Conservation (phyloP, 2,329 filamentous ascomycete genomes). For the Diaporthe citriasiana region DNA sequence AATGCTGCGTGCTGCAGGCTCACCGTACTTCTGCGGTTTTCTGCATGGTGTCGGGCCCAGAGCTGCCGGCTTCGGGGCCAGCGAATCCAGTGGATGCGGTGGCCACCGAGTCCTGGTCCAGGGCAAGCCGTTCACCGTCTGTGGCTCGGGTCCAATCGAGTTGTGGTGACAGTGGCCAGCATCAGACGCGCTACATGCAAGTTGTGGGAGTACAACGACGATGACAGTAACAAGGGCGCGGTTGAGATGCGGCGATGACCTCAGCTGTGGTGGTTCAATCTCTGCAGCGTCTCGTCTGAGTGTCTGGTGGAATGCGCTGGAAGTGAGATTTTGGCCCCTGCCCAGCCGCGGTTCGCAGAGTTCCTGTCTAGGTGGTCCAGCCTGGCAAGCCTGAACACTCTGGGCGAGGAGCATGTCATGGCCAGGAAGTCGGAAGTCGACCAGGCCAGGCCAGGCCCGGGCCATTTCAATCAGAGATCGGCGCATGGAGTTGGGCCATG, state of each 20-base stretch:
- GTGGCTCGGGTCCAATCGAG: not conserved
- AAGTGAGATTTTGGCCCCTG: conserved; percentile 18
- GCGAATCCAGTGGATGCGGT: conserved; percentile 15
- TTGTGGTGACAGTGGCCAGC: not conserved
- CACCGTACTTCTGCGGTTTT: conserved; percentile 42
- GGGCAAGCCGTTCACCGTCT: not conserved
- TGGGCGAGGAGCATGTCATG: conserved; percentile 19
- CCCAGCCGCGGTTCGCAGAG: not conserved
- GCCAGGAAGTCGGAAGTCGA: not conserved
- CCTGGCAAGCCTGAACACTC: not conserved
- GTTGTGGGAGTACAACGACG: conserved; percentile 7
- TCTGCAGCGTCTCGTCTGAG: conserved; percentile 6
- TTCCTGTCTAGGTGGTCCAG: not conserved
- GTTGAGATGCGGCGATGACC: conserved; percentile 25
- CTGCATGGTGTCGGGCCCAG: conserved; percentile 32
- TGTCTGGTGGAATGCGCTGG: not conserved
- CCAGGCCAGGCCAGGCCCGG: conserved; percentile 2
- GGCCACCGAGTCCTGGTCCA: conserved; percentile 15
- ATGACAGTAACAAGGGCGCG: not conserved
- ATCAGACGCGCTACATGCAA: not conserved
- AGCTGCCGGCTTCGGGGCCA: conserved; percentile 38
- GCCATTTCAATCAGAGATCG: conserved; percentile 5
- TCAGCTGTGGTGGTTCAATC: not conserved
- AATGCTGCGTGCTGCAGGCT: conserved; percentile 32
- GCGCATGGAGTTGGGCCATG: conserved; percentile 22